These are phyloP conservation scores for Fusarium acutatum DNA, from an alignment of 2,329 filamentous ascomycete species.

Conservation along the genomic window DNA sequence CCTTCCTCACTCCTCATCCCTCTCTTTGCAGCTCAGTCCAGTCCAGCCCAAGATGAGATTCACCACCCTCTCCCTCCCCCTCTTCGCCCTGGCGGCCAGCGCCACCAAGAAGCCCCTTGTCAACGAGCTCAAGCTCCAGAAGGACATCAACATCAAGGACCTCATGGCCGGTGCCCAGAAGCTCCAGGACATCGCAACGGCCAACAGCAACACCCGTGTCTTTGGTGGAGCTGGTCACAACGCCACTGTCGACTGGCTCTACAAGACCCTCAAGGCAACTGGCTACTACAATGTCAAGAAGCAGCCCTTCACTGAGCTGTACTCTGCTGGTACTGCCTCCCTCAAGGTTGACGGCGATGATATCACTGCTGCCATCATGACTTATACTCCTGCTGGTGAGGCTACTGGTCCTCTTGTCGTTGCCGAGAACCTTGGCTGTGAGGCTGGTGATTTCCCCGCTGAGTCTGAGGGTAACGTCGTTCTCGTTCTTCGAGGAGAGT, in stretches of 20 bases:
- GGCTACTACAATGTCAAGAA: conserved; percentile 55
- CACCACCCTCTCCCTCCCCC: conserved; percentile 31
- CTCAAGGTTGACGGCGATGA: conserved; percentile 44
- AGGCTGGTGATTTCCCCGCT: conserved; percentile 60
- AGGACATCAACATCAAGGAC: conserved; percentile 50
- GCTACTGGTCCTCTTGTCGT: conserved; percentile 53
- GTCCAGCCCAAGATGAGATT: conserved; percentile 35
- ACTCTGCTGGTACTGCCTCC: conserved; percentile 44
- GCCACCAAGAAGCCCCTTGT: conserved; percentile 47
- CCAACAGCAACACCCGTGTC: conserved; percentile 53
- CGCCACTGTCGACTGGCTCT: conserved; percentile 56
- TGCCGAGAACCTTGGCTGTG: conserved; percentile 63
- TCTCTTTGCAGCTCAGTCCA: not conserved
- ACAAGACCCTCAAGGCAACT: conserved; percentile 49
- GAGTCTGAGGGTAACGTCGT: conserved; percentile 64
- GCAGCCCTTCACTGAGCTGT: conserved; percentile 55
- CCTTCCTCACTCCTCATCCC: conserved; percentile 9
- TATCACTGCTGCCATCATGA: conserved; percentile 46
- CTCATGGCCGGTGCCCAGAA: conserved; percentile 55
- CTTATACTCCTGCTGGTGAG: conserved; percentile 61
- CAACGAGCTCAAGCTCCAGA: conserved; percentile 50
- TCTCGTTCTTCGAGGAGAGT: conserved; percentile 66
- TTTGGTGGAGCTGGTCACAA: conserved; percentile 57
- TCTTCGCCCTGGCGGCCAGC: conserved; percentile 39
- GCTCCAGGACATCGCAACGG: conserved; percentile 55